Percentiles rank a stretch among this genome's conserved stretches.
Conservation (phyloP, 805 yeast genomes). For the Wickerhamiella shivajii region DNA sequence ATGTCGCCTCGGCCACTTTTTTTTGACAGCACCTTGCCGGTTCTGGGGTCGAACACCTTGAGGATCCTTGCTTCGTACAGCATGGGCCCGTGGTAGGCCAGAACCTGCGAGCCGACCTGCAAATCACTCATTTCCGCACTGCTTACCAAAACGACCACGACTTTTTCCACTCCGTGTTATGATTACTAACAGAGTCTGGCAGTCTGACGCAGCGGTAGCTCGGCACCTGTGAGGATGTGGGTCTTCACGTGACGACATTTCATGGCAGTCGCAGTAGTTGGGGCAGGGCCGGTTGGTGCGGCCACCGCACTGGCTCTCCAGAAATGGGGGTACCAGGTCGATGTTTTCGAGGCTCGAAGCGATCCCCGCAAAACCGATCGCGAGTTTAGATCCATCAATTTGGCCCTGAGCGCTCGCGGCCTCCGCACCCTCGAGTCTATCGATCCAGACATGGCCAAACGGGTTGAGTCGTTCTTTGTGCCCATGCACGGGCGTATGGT, state of each 20-base stretch:
- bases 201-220: too few species aligned
- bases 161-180: too few species aligned
- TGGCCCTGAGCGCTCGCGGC: conserved; percentile 82
- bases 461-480: conserved; percentile 45
- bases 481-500: conserved; percentile 90
- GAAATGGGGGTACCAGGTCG: conserved; percentile 55
- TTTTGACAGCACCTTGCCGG: conserved; percentile 5
- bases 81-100: conserved; percentile 85
- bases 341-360: conserved; percentile 52
- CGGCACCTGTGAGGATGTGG: too few species aligned
- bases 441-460: conserved; percentile 40
- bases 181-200: too few species aligned
- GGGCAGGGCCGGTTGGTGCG: conserved; percentile 87
- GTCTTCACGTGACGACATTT: not conserved
- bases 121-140: too few species aligned
- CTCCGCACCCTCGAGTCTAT: conserved; percentile 51
- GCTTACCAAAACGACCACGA: too few species aligned
- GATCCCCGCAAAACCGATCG: conserved; percentile 41
- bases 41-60: conserved; percentile 40
- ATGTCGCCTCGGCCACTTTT: conserved; percentile 1
- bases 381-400: conserved; percentile 46
- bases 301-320: conserved; percentile 70
- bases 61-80: conserved; percentile 77
- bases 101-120: conserved; percentile 28
- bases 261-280: conserved; percentile 35